A percentile compares a stretch with the other conserved stretches of the same genome.
Evolutionary conservation across 768 basidiomycete genomes (phyloP).

Genomic region (Leccinum broughii): DNA sequence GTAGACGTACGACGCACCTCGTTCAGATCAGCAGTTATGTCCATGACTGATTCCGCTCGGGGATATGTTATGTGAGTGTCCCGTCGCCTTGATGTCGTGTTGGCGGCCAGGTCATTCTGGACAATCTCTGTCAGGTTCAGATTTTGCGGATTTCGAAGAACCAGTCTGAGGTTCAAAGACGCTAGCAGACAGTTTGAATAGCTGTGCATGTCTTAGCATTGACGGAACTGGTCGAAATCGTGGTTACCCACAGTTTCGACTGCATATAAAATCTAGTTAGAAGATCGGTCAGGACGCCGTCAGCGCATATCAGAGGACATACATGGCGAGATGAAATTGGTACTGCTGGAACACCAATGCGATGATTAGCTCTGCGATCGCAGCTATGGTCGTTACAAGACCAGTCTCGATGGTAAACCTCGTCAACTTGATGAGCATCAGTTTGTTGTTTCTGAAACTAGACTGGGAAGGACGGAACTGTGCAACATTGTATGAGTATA

Average conservation of each 20-base stretch:
- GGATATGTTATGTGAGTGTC: background rate
- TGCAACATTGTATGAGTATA: background rate
- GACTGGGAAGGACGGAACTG: conserved; percentile 19
- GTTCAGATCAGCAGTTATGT: background rate
- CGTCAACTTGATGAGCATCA: conserved; percentile 12
- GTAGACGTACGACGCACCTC: background rate
- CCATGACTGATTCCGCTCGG: background rate
- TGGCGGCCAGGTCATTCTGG: background rate
- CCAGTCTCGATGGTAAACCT: conserved; percentile 29
- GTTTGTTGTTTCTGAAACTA: conserved; percentile 3
- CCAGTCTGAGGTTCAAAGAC: background rate
- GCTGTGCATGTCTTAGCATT: background rate
- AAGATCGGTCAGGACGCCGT: no score
- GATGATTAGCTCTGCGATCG: conserved; percentile 19
- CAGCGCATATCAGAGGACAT: background rate
- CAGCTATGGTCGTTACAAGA: conserved; percentile 20
- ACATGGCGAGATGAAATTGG: conserved; percentile 22
- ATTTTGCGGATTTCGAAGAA: background rate
- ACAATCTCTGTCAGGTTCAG: background rate
- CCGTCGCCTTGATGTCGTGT: background rate
- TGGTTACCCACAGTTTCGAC: background rate
- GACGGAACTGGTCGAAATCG: background rate
- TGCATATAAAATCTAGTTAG: background rate
- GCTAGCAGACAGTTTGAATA: background rate
- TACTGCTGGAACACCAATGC: background rate